Evolutionary conservation across 1,284 basidiomycete genomes (phyloP).

Genomic region (Boletus mariae): DNA sequence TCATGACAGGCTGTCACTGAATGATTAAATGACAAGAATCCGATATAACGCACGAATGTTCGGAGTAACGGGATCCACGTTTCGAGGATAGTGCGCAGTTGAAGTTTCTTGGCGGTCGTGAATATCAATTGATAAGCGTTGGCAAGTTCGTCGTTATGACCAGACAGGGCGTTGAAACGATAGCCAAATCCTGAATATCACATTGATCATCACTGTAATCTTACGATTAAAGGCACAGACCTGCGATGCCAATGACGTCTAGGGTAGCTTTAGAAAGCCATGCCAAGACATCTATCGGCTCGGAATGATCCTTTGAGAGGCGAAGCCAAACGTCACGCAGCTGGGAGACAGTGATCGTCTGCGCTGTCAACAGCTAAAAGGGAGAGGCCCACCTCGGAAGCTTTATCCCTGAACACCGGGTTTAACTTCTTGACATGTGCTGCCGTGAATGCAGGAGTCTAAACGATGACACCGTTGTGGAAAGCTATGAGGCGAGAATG

Average conservation of each 20-base stretch:
- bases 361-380: neutral
- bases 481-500: neutral
- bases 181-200: conserved; percentile 54
- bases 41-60: conserved; percentile 46
- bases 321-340: conserved; percentile 47
- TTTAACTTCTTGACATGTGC: conserved; percentile 52
- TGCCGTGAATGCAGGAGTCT: conserved; percentile 59
- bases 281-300: conserved; percentile 52
- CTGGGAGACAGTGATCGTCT: conserved; percentile 24
- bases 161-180: conserved; percentile 50
- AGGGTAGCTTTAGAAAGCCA: conserved; percentile 65
- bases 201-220: neutral
- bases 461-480: neutral
- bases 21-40: conserved; percentile 6
- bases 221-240: conserved; percentile 27
- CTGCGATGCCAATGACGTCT: conserved; percentile 70
- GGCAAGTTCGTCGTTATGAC: conserved; percentile 51
- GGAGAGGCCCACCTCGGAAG: conserved; percentile 44
- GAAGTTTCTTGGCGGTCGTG: conserved; percentile 46
- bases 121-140: conserved; percentile 55
- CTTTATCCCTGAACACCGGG: conserved; percentile 64
- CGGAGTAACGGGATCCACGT: conserved; percentile 57
- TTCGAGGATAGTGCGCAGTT: conserved; percentile 54
- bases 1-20: conserved; percentile 14
- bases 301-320: conserved; percentile 24